Evolutionary conservation across 2,329 filamentous ascomycete species (phyloP).

Genomic region (Monosporascus sp.): DNA sequence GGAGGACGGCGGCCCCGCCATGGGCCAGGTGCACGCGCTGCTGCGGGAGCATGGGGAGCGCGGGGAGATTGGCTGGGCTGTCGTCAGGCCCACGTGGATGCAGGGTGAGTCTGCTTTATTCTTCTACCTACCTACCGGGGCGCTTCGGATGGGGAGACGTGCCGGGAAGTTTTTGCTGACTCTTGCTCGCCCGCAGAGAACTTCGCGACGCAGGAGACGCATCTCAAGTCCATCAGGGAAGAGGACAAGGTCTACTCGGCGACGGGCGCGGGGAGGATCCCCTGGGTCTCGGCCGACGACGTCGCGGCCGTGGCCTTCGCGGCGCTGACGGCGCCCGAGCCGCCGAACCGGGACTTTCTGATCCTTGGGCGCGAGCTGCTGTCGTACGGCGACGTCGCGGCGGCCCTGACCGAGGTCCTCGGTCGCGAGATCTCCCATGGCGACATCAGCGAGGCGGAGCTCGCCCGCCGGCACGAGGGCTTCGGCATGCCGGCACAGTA

Average conservation of each 20-base stretch:
- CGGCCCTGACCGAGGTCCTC: conserved; percentile 26
- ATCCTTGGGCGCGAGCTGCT: conserved; percentile 33
- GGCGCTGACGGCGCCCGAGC: conserved; percentile 31
- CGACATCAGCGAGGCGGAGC: conserved; percentile 24
- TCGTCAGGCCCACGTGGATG: conserved; percentile 44
- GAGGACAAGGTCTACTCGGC: conserved; percentile 39
- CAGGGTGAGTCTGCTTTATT: conserved; percentile 28
- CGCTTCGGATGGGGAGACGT: background rate
- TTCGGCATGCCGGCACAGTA: conserved; percentile 28
- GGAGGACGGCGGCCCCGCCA: conserved; percentile 29
- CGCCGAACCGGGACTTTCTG: conserved; percentile 36
- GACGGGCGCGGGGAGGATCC: conserved; percentile 37
- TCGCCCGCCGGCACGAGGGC: conserved; percentile 15
- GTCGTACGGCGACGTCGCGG: conserved; percentile 31
- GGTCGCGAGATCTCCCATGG: conserved; percentile 30
- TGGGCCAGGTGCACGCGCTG: conserved; percentile 33
- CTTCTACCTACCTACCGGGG: no score
- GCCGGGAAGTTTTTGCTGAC: background rate
- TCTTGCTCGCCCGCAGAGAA: conserved; percentile 32
- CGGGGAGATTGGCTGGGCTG: conserved; percentile 35
- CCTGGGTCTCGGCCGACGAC: conserved; percentile 41
- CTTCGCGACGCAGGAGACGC: conserved; percentile 28
- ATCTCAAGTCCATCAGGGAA: conserved; percentile 28
- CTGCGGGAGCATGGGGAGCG: conserved; percentile 29
- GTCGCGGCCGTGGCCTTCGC: conserved; percentile 40